Base-by-base conservation (phyloP, 2,329 filamentous ascomycete species). In the Xylariaceae sp. region DNA sequence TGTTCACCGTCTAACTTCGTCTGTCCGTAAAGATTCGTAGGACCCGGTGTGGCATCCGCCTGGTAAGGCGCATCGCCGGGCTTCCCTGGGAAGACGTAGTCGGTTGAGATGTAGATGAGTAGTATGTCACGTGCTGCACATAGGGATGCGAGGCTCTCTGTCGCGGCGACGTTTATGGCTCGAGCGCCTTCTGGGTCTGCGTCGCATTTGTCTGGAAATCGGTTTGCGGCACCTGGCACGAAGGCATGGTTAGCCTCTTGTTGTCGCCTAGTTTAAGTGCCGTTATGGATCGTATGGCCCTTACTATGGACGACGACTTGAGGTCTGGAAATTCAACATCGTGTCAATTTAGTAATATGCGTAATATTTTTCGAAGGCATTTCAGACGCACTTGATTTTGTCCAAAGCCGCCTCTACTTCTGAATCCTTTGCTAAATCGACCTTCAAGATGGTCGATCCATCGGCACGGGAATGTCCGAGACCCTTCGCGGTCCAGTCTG, bases 1-100 rank as follows among this genome's bases (percentile, higher is more conserved):
- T 61, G 63, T 65, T 84, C 81, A 2, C 81, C 81, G 17, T 84
- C 81, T 3, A 83, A 69, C 67, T 84, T 84, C 13, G 80, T 84
- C 66, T 82, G 75, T 6, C 81, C 81, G 59, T 84, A 96, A 54
- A 92, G 70, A 64, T 96, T 96, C 2, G 90, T 83, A 11, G 91
- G 90, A 1, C 75, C 75, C 0, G 89, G 82, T 10, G 73, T 64
- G 1, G 84, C 80, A 54, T 84, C 77, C 1, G 78, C 74, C 61
- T 86, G 83, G 69, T 96, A 96, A 0, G 91, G 92, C 5, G 91
- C 91, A 50, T 95, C 87, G n/a, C 91, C 90, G 1, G 79, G 79
- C 36, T 73, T 76, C 14, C 88, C 88, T 0, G 87, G 75, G 66
- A 92, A 92, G 46, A 92, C 88, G 63, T 92, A 92, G 70, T 92